Base-by-base conservation (phyloP, 495 filamentous ascomycete species). In the Poronia punctata region DNA sequence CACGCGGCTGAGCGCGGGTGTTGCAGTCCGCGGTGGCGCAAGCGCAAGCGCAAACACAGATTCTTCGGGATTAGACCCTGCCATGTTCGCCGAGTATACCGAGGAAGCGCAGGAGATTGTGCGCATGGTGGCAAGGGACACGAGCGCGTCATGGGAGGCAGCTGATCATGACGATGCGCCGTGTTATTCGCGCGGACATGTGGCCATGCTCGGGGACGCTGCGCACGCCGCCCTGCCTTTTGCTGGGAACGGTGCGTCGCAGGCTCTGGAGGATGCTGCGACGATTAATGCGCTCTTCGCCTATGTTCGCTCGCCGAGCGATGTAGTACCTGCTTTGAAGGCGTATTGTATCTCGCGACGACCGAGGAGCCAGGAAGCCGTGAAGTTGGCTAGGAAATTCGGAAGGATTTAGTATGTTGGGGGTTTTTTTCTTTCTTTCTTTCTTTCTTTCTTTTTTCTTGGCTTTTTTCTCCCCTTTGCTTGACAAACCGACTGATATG, bases 191-290 rank as follows among this genome's bases (percentile, higher is more conserved):
- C 60, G 61, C 1, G 61, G 65, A 10, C 60, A 64, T 6, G 66
- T 80, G 7, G 67, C 66, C 7, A 61, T 77, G 35, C 39, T 79
- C 35, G 78, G 78, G 12, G 79, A 81, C 40, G 67, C 74, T 2
- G 78, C 78, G 20, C 79, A 83, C 54, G 67, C 76, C 2, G 66
- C 76, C 26, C 56, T 80, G 5, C 76, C 76, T 0, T 78, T 76
- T 18, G 70, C 67, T 4, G 71, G 66, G 0, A 71, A 77, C 45
- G 79, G 78, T 0, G 78, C 73, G 0, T 74, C 73, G 7, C 75
- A 79, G 48, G 77, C 78, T 1, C 60, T 82, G 46, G 78, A 82
- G 46, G 78, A 81, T 48, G 78, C 69, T 3, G 61, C 61, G 0
- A 60, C 71, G 19, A 53, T 75, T 6, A 50, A 61, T 5, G 40